Conservation (phyloP, 257 asterid species). For the Fraxinus anomala region DNA sequence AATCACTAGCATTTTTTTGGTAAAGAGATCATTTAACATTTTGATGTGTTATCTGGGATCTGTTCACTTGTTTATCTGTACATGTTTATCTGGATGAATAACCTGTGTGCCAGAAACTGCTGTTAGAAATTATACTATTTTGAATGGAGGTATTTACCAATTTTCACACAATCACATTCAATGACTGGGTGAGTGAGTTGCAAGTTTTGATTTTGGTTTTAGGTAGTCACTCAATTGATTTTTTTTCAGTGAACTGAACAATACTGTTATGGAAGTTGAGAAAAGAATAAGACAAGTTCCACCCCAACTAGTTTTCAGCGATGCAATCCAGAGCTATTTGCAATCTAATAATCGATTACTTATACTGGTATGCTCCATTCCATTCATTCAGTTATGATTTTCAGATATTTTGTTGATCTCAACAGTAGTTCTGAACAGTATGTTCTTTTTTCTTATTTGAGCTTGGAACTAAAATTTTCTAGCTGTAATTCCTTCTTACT, state of each 20-base stretch:
- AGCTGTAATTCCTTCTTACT: not conserved
- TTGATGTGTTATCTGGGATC: not conserved
- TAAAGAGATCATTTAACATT: not conserved
- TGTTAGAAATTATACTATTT: not conserved
- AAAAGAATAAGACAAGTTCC: conserved; percentile 75
- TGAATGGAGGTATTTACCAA: not conserved
- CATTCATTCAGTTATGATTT: conserved; percentile 22
- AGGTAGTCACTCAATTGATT: not conserved
- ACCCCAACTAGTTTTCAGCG: conserved; percentile 57
- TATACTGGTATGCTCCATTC: conserved; percentile 61
- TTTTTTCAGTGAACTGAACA: conserved; percentile 82
- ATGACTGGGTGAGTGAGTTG: not conserved
- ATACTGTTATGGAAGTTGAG: conserved; percentile 90
- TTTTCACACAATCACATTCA: not conserved
- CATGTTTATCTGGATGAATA: not conserved
- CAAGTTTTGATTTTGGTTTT: not conserved
- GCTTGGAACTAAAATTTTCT: not conserved
- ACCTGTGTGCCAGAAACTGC: not conserved
- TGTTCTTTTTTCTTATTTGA: not conserved
- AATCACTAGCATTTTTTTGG: not conserved
- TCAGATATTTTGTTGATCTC: not conserved
- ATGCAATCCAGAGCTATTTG: conserved; percentile 57
- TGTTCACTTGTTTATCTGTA: not conserved
- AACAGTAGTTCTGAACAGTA: not conserved
- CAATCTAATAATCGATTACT: conserved; percentile 80